A percentile compares a stretch with the other conserved stretches of the same genome.
phyloP scores from a whole-genome alignment of 2,329 filamentous ascomycete species.

The Aspergillus clavatus region DNA sequence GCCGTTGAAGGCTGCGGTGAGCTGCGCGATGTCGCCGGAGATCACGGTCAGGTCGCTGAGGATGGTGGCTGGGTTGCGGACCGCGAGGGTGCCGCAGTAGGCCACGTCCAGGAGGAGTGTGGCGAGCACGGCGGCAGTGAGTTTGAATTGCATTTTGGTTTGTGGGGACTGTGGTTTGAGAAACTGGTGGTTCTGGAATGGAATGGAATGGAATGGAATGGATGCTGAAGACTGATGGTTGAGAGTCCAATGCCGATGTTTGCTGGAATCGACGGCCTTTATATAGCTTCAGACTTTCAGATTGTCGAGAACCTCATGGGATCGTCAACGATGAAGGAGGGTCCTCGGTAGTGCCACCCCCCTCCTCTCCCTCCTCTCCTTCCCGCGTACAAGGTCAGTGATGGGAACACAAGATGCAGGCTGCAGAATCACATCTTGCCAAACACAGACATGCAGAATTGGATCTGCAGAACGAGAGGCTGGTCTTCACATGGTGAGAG shows the following conservation, averaged over 20 bases:
- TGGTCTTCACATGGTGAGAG: background rate
- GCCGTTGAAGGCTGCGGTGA: conserved; percentile 1
- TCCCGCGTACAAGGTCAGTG: background rate
- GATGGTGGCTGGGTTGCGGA: conserved; percentile 6
- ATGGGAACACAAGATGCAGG: background rate
- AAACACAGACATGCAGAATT: no score
- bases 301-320: background rate
- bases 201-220: background rate
- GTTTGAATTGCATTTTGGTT: conserved; percentile 3
- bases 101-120: background rate
- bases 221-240: background rate
- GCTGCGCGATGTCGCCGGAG: conserved; percentile 1
- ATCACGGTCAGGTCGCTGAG: conserved; percentile 8
- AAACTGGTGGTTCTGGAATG: background rate
- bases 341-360: background rate
- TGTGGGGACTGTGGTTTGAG: no score
- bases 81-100: background rate
- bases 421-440: background rate
- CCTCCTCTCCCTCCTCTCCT: background rate
- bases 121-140: conserved; percentile 1
- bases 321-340: background rate
- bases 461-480: background rate
- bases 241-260: no score
- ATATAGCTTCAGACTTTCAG: background rate
- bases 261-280: background rate